These are phyloP conservation scores for Cardiospermum halicacabum DNA, from an alignment of 345 rosid species.

Conservation along the genomic window DNA sequence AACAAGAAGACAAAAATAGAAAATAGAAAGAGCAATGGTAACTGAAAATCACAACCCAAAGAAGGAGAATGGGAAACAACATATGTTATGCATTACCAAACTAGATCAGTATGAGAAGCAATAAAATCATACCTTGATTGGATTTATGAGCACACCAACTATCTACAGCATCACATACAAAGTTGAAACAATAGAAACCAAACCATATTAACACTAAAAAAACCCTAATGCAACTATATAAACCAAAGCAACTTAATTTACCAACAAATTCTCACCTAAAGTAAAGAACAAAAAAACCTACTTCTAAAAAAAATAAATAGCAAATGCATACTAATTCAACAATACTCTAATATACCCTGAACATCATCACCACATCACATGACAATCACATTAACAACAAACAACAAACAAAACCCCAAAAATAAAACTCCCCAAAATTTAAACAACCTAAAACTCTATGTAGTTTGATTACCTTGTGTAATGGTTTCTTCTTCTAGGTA, in stretches of 20 bases:
- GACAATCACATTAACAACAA: constrained; percentile 11
- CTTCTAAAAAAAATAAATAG: constrained; percentile 74
- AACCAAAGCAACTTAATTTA: background rate
- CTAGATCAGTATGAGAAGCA: too few species aligned
- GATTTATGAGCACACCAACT: constrained; percentile 96
- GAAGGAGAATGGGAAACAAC: too few species aligned
- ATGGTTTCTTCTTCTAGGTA: too few species aligned
- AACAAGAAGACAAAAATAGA: too few species aligned
- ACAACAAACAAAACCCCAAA: background rate
- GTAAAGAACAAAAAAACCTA: constrained; percentile 61
- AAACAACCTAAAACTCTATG: too few species aligned
- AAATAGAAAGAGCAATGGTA: too few species aligned
- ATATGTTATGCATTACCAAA: too few species aligned
- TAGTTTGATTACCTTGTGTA: too few species aligned
- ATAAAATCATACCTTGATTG: constrained; percentile 60
- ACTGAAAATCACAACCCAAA: too few species aligned
- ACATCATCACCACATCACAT: constrained; percentile 8
- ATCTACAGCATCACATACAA: constrained; percentile 87
- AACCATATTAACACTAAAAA: constrained; percentile 11
- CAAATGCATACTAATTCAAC: constrained; percentile 75
- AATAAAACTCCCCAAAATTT: too few species aligned
- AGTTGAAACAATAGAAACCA: constrained; percentile 41
- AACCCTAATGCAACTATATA: background rate
- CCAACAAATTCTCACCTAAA: constrained; percentile 48
- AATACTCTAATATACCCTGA: constrained; percentile 74